Base-by-base conservation (phyloP, 108 stramenopile species). In the Licmophora abbreviata region DNA sequence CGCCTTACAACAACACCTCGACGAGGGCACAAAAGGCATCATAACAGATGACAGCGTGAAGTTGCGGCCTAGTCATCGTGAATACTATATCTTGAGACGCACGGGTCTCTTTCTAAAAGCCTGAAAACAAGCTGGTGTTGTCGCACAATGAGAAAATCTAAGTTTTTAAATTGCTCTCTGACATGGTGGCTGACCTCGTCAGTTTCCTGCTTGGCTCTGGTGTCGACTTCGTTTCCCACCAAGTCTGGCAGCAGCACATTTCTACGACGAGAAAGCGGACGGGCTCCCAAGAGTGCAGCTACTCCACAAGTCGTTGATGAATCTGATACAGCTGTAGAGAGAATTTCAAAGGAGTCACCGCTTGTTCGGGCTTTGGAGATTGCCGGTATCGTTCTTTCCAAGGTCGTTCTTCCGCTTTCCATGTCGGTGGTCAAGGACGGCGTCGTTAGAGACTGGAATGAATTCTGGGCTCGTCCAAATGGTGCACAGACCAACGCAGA, bases 401-500 rank as follows among this genome's bases (percentile, higher is more conserved):
- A 44, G 10, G 20, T 54, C 2, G 12, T 54, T 9, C 9, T 12
- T 38, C 53, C 53, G 22, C 22, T 54, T 4, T 26, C 41, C n/a
- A n/a, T 47, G 1, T 54, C 53, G 2, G 7, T 54, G 44, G 4
- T 54, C 2, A 17, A 20, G 15, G 29, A 58, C 3, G 56, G 56
- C 14, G 9, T 48, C 24, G 30, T 46, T 1, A 41, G 3, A 10
- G 23, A 58, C 22, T 58, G 56, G 56, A 28, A 48, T 24, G 22
- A 2, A 3, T 58, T 58, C 32, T 58, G 56, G 56, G 17, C 44
- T 12, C 56, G 25, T n/a, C 15, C 18, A n/a, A 54, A 27, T n/a
- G 41, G 9, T 26, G 27, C 5, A 12, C 22, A 42, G 1, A 61
- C 58, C 12, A 70, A 83, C 48, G 87, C 81, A 0, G 49, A 72